These are phyloP conservation scores for Lactuca sativa DNA, from an alignment of 129 eudicot species.

Conservation along the genomic window DNA sequence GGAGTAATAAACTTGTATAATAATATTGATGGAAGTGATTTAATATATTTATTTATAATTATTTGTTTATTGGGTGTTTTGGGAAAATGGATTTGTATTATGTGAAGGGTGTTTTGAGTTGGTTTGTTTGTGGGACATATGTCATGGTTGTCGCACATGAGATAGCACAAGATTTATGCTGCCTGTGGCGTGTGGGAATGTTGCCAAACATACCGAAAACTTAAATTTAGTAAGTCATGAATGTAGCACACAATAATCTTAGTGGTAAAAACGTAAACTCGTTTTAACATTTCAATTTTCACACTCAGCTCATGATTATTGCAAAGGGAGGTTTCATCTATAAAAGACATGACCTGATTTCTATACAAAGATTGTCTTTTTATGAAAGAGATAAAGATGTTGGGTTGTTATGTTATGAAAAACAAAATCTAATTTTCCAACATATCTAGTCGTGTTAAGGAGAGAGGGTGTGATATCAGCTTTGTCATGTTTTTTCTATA, in stretches of 20 bases:
- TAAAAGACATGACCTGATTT: neutral
- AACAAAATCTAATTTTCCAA: too few relatives aligned
- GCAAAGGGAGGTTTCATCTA: neutral
- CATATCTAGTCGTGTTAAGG: too few relatives aligned
- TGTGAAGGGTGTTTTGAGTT: conserved; percentile 11
- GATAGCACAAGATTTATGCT: conserved; percentile 73
- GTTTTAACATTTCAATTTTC: conserved; percentile 16
- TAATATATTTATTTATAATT: neutral
- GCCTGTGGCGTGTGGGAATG: conserved; percentile 67
- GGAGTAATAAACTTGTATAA: conserved; percentile 31
- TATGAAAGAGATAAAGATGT: too few relatives aligned
- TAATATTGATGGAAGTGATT: neutral
- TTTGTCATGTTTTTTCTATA: too few relatives aligned
- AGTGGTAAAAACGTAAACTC: conserved; percentile 31
- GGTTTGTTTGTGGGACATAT: conserved; percentile 21
- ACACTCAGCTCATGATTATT: conserved; percentile 12
- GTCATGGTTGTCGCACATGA: conserved; percentile 43
- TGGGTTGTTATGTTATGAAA: too few relatives aligned
- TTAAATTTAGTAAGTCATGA: conserved; percentile 27
- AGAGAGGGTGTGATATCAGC: too few relatives aligned
- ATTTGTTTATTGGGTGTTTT: neutral
- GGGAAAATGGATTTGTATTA: neutral
- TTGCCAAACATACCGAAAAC: conserved; percentile 44
- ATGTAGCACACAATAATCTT: conserved; percentile 21
- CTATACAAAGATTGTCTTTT: too few relatives aligned